A percentile compares a stretch with the other conserved stretches of the same genome.
These are phyloP conservation scores for Blastomyces parvus DNA, from an alignment of 2,329 filamentous ascomycete genomes.

Conservation along the genomic window DNA sequence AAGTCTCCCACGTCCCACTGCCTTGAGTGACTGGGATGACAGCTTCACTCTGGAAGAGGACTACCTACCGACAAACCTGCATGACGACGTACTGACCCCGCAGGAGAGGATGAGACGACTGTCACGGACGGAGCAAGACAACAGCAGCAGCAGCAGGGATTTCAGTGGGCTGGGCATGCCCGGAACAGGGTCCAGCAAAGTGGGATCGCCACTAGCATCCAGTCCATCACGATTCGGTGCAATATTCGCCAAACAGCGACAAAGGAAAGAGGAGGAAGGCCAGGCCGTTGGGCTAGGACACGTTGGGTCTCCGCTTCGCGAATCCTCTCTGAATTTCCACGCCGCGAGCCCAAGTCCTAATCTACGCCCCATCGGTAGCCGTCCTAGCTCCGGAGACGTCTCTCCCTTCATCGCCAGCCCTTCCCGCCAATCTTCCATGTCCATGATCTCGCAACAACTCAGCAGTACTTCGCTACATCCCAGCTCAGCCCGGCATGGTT, in stretches of 20 bases:
- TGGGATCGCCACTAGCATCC: constrained; percentile 48
- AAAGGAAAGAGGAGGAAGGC: constrained; percentile 43
- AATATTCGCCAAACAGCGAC: constrained; percentile 46
- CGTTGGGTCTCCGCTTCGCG: constrained; percentile 57
- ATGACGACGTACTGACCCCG: constrained; percentile 54
- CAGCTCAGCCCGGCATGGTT: constrained; percentile 28
- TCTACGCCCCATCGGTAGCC: constrained; percentile 42
- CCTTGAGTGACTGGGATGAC: constrained; percentile 50
- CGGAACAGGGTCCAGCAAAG: constrained; percentile 39
- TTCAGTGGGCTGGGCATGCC: constrained; percentile 44
- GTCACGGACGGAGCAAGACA: constrained; percentile 49
- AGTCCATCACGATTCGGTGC: constrained; percentile 55
- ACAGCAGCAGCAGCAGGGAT: constrained; percentile 38
- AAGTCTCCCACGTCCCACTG: constrained; percentile 46
- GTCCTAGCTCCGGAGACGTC: constrained; percentile 39
- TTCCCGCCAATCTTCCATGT: constrained; percentile 49
- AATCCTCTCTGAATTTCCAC: constrained; percentile 45
- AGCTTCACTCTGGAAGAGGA: constrained; percentile 80
- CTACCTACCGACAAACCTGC: constrained; percentile 63
- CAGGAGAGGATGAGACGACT: constrained; percentile 52
- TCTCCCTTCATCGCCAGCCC: constrained; percentile 47
- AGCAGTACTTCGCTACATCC: constrained; percentile 37
- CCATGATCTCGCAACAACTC: constrained; percentile 53
- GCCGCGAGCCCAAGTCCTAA: constrained; percentile 37
- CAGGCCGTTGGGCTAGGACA: constrained; percentile 46